Evolutionary conservation across 352 stramenopile genomes (phyloP).

Genomic region (Hyaloperonospora brassicae): DNA sequence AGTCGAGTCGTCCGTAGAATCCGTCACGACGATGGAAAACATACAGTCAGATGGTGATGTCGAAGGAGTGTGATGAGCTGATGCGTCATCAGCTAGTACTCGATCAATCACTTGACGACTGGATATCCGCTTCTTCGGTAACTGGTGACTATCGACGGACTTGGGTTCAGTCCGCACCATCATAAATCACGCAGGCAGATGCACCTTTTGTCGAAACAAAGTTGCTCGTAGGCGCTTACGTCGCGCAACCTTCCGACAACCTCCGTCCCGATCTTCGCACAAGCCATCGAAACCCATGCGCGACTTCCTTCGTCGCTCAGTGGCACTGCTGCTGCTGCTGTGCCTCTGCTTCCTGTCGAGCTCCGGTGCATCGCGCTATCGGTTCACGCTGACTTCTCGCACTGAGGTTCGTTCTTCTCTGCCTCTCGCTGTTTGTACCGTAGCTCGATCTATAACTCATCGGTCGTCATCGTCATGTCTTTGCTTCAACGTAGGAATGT

Average conservation of each 20-base stretch:
- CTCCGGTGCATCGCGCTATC: constrained; percentile 34
- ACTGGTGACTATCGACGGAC: no score
- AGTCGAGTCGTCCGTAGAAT: no score
- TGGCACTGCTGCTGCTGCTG: constrained; percentile 12
- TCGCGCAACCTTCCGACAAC: neutral
- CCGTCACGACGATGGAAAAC: no score
- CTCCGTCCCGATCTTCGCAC: neutral
- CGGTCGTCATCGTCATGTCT: neutral
- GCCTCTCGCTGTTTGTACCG: constrained; percentile 1
- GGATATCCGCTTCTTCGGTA: no score
- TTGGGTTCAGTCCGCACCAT: no score
- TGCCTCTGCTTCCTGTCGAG: constrained; percentile 10
- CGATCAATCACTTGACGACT: no score
- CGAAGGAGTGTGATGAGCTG: no score
- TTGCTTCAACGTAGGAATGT: constrained; percentile 30
- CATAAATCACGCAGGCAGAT: no score
- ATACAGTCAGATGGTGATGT: no score
- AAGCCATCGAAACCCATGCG: constrained; percentile 7
- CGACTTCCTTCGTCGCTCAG: constrained; percentile 10
- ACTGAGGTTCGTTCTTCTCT: constrained; percentile 23
- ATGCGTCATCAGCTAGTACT: no score
- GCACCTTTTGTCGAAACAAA: no score
- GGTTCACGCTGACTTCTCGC: constrained; percentile 36
- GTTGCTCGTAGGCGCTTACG: neutral
- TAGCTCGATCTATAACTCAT: neutral